phyloP scores from a whole-genome alignment of 805 yeast genomes.

The Saccharomycopsis sp. region DNA sequence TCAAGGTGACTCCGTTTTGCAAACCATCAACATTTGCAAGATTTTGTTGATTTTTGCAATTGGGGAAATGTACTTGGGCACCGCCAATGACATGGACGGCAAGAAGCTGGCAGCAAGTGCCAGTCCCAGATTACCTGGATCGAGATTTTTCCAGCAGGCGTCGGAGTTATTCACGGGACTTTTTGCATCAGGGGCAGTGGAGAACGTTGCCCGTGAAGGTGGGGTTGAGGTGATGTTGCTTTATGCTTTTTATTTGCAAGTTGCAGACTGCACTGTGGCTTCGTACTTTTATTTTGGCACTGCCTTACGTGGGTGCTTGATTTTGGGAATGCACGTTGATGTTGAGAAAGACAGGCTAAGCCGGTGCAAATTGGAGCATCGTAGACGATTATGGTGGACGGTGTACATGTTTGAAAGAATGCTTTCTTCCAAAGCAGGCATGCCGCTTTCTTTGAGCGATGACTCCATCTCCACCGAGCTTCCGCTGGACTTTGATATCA shows the following conservation, averaged over 20 bases:
- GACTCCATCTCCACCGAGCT: conserved; percentile 72
- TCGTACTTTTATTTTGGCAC: conserved; percentile 74
- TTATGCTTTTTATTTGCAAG: conserved; percentile 73
- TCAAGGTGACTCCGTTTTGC: conserved; percentile 50
- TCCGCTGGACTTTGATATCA: conserved; percentile 64
- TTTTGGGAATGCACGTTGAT: conserved; percentile 76
- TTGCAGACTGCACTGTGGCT: conserved; percentile 76
- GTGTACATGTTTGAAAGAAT: conserved; percentile 75
- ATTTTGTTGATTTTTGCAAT: conserved; percentile 62
- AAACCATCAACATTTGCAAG: conserved; percentile 77
- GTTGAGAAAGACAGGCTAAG: conserved; percentile 61
- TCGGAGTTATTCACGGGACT: conserved; percentile 71
- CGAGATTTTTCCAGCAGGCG: conserved; percentile 70
- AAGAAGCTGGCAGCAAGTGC: conserved; percentile 23
- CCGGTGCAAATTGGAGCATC: conserved; percentile 67
- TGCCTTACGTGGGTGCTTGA: conserved; percentile 62
- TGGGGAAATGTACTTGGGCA: conserved; percentile 78
- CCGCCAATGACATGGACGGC: conserved; percentile 56
- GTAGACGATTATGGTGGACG: conserved; percentile 83
- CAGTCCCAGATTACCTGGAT: conserved; percentile 57
- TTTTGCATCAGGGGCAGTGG: conserved; percentile 73
- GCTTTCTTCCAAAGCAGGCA: conserved; percentile 75
- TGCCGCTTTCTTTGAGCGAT: conserved; percentile 71
- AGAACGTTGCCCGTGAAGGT: conserved; percentile 68
- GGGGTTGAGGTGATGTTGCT: conserved; percentile 68